A percentile compares a stretch with the other conserved stretches of the same genome.
Evolutionary conservation across 768 basidiomycete species (phyloP).

Genomic region (Gyrodon lividus): DNA sequence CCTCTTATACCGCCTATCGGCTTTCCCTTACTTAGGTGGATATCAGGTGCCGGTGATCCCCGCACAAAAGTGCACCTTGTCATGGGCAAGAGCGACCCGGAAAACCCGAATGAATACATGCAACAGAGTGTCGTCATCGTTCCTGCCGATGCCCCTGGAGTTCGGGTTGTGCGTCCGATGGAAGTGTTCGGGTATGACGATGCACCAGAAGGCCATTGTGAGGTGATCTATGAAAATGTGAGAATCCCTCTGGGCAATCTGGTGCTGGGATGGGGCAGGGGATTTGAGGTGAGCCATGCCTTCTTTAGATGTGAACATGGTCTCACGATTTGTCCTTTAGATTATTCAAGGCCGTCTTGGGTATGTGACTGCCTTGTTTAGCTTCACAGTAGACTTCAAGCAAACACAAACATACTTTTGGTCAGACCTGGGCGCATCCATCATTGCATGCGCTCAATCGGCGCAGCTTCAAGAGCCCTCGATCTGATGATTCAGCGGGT

Average conservation of each 20-base stretch:
- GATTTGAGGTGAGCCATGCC: conserved; percentile 70
- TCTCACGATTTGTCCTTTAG: conserved; percentile 29
- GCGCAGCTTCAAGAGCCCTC: conserved; percentile 79
- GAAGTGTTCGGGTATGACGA: conserved; percentile 92
- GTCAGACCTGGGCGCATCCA: conserved; percentile 90
- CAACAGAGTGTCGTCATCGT: conserved; percentile 96
- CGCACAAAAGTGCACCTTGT: conserved; percentile 88
- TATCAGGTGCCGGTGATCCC: conserved; percentile 95
- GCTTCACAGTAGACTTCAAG: not conserved
- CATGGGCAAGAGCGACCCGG: conserved; percentile 91
- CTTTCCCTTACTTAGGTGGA: conserved; percentile 64
- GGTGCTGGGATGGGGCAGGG: conserved; percentile 89
- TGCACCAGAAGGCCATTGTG: conserved; percentile 95
- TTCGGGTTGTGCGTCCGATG: conserved; percentile 91
- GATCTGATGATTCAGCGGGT: conserved; percentile 88
- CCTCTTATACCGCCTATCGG: conserved; percentile 15
- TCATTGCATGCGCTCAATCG: conserved; percentile 97
- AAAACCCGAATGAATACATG: conserved; percentile 68
- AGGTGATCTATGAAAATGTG: conserved; percentile 93
- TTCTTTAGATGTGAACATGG: not conserved
- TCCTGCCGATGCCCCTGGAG: conserved; percentile 83
- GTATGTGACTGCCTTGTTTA: conserved; percentile 37
- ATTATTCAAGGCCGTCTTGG: conserved; percentile 96
- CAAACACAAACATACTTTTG: not conserved
- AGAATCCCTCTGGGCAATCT: conserved; percentile 82